Evolutionary conservation across 2,329 filamentous ascomycete genomes (phyloP).

Genomic region (Calonectria naviculata): DNA sequence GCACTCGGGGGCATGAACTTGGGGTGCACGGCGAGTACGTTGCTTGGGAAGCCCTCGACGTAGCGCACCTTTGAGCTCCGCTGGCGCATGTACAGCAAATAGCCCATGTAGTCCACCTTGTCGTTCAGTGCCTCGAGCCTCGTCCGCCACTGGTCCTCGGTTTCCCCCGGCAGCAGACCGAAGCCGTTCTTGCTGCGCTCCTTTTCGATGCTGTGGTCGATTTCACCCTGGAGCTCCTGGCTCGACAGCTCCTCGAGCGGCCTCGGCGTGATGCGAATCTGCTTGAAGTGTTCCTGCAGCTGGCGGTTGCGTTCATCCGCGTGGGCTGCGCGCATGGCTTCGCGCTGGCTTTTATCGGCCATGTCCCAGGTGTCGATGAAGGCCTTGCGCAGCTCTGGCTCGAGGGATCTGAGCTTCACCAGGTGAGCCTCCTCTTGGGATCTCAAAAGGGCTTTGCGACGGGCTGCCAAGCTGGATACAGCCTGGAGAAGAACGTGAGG

Average conservation of each 20-base stretch:
- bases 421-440: neutral
- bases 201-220: slow-evolving; percentile 9
- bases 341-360: neutral
- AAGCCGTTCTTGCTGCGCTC: neutral
- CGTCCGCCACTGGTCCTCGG: neutral
- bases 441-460: neutral
- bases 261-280: neutral
- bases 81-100: slow-evolving; percentile 10
- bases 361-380: neutral
- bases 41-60: slow-evolving; percentile 41
- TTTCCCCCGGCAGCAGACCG: neutral
- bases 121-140: slow-evolving; percentile 29
- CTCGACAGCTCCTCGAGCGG: neutral
- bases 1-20: slow-evolving; percentile 22
- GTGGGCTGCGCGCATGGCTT: neutral
- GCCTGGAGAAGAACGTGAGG: neutral
- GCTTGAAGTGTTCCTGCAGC: neutral
- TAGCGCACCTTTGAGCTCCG: slow-evolving; percentile 33
- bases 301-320: neutral
- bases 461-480: neutral
- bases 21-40: slow-evolving; percentile 26
- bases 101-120: slow-evolving; percentile 17
- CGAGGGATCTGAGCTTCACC: neutral
- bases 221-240: neutral
- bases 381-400: neutral